Evolutionary conservation across 2,329 filamentous ascomycete genomes (phyloP).

Genomic region (Aspergillus novoparasiticus): DNA sequence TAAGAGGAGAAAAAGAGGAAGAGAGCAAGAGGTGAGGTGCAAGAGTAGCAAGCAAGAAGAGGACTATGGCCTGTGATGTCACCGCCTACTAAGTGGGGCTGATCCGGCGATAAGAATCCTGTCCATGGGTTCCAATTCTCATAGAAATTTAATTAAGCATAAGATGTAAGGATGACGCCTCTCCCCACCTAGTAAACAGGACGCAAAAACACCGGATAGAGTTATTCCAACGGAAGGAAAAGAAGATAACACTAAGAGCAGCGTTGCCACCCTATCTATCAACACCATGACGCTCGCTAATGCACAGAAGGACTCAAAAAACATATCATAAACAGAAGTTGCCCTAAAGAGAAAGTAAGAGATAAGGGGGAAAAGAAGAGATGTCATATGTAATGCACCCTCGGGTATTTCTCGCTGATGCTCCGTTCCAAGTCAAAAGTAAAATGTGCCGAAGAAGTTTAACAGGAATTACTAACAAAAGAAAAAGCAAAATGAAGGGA

Average conservation of each 20-base stretch:
- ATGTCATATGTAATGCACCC: constrained; percentile 24
- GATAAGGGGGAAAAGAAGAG: constrained; percentile 10
- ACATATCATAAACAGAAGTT: constrained; percentile 10
- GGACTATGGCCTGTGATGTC: constrained; percentile 33
- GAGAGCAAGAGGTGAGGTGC: constrained; percentile 2
- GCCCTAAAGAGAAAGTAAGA: constrained; percentile 12
- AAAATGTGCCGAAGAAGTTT: constrained; percentile 12
- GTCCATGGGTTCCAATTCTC: neutral
- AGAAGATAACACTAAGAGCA: constrained; percentile 15
- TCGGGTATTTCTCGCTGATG: constrained; percentile 31
- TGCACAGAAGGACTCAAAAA: constrained; percentile 26
- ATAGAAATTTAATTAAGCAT: constrained; percentile 7
- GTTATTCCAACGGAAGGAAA: neutral
- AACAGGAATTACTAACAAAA: constrained; percentile 9
- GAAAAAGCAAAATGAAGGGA: constrained; percentile 13
- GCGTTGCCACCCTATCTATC: constrained; percentile 25
- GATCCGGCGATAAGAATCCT: constrained; percentile 4
- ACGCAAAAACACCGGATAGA: neutral
- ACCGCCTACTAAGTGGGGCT: constrained; percentile 35
- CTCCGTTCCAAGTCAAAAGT: constrained; percentile 23
- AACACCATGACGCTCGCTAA: constrained; percentile 36
- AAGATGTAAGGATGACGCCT: constrained; percentile 11
- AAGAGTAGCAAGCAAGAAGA: constrained; percentile 8
- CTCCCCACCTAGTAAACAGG: neutral
- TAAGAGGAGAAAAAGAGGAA: neutral